A percentile compares a stretch with the other conserved stretches of the same genome.
These are phyloP conservation scores for Pyrus hybrid DNA, from an alignment of 331 rosid species.

Conservation along the genomic window DNA sequence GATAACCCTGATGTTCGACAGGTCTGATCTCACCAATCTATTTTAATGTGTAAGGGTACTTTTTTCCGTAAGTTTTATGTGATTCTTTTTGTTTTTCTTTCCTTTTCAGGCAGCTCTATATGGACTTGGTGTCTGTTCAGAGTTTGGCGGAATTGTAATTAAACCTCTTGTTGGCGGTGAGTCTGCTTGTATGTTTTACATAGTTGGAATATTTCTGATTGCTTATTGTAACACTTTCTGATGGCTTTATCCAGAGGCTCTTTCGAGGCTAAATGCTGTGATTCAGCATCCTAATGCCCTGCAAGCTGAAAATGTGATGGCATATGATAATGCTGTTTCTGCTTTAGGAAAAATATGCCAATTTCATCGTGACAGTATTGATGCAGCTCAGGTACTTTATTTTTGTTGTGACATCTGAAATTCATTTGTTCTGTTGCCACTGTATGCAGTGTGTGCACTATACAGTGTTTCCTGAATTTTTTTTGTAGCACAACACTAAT, in stretches of 20 bases:
- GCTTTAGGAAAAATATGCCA: conserved; percentile 81
- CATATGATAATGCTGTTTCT: conserved; percentile 94
- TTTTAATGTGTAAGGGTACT: not conserved
- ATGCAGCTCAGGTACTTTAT: conserved; percentile 67
- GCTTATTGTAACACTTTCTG: conserved; percentile 8
- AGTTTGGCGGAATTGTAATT: conserved; percentile 81
- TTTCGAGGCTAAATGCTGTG: conserved; percentile 77
- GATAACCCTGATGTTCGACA: conserved; percentile 90
- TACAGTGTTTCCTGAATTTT: not conserved
- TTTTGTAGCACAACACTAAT: not conserved
- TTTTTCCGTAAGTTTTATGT: conserved; percentile 6
- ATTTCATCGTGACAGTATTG: conserved; percentile 82
- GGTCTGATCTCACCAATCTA: conserved; percentile 39
- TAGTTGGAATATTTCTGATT: not conserved
- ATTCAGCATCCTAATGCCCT: conserved; percentile 81
- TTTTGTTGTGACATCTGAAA: not conserved
- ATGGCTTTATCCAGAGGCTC: conserved; percentile 68
- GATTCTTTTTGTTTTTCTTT: conserved; percentile 3
- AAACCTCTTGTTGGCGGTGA: conserved; percentile 88
- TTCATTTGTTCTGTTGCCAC: not conserved
- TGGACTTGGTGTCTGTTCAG: conserved; percentile 99
- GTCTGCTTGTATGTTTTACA: conserved; percentile 1
- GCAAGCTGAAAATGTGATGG: conserved; percentile 75
- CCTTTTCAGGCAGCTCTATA: conserved; percentile 85
- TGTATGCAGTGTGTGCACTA: not conserved